Evolutionary conservation across 305 asterid species (phyloP), one percentile per base, ranked within the genome.

Genomic region (Nicotiana rustica): DNA sequence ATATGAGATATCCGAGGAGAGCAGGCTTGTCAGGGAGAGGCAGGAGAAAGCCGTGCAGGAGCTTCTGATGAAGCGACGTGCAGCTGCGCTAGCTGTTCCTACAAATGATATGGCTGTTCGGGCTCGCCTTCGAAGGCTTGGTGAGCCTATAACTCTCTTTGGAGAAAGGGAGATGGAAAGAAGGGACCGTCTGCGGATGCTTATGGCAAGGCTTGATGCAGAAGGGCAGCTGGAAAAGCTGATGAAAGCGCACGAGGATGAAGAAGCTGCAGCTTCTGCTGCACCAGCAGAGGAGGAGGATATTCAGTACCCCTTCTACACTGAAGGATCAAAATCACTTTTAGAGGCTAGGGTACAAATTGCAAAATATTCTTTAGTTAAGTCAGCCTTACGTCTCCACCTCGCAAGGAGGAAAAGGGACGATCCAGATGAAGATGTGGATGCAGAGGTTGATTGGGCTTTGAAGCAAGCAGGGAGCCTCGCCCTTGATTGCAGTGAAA

Each of bases 121-220:
- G 65, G 90, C 93, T 49, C 90, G 98, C 31, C 95, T 94, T 36
- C 89, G 98, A 14, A 88, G 93, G 81, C 99, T 96, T 62, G 97
- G 97, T 29, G 98, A 94, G 66, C 99, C 98, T 70, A 89, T 93
- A 38, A 96, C 99, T 14, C 88, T 94, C 44, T 96, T 96, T 84
- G 99, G 99, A 2, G 98, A 93, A 86, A 87, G 93, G 87, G 97
- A 96, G 87, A 93, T 93, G 99, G 98, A 96, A 79, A 95, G 99
- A 83, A 92, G 98, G 65, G 98, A 94, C 17, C 91, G 98, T 4
- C 81, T 94, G 87, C 81, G 98, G 78, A 80, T 84, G 55, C 94
- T 94, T 80, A 94, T 96, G 98, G 97, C 94, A 0, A 91, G 87
- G 73, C 97, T 96, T 6, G 98, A 96, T 85, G 29, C 91, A 12